Conservation (phyloP, 768 basidiomycete genomes). For the Calocybe cyanea region DNA sequence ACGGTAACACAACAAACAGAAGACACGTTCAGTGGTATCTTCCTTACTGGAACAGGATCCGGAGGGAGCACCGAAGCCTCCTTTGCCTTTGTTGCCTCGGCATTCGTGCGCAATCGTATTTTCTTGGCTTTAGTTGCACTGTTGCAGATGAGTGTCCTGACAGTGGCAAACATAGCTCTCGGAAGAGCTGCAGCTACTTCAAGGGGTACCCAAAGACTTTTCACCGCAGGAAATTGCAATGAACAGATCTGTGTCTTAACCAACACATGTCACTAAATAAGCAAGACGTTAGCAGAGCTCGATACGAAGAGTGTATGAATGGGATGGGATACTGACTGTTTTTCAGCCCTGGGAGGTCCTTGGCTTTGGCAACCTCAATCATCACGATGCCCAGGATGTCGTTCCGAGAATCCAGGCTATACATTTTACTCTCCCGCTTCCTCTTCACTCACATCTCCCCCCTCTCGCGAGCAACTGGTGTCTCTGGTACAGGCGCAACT, state of each 20-base stretch:
- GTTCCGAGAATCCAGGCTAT: conserved; percentile 62
- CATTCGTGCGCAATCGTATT: conserved; percentile 14
- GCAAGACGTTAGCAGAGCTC: too few species aligned
- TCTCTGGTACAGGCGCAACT: background rate
- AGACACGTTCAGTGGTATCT: conserved; percentile 71
- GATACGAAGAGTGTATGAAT: too few species aligned
- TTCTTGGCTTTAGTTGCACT: conserved; percentile 5
- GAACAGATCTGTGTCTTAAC: conserved; percentile 98
- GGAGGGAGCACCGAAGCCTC: conserved; percentile 9
- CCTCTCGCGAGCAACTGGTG: conserved; percentile 1
- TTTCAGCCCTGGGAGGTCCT: conserved; percentile 78
- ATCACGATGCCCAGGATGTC: conserved; percentile 95
- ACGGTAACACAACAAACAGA: conserved; percentile 94
- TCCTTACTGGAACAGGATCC: conserved; percentile 14
- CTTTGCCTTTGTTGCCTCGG: conserved; percentile 18
- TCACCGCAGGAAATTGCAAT: conserved; percentile 94
- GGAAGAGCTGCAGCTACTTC: conserved; percentile 11
- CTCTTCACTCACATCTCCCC: conserved; percentile 20
- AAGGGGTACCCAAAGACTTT: conserved; percentile 77
- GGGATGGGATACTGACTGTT: conserved; percentile 77
- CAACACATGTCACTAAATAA: conserved; percentile 74
- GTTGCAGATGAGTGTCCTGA: conserved; percentile 22
- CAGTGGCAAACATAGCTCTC: conserved; percentile 4
- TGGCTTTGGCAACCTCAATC: conserved; percentile 83
- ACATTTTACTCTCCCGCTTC: conserved; percentile 23